Percentiles rank a stretch among this genome's conserved stretches.
phyloP scores from a whole-genome alignment of 768 basidiomycete genomes.

The Tremella yokohamensis region DNA sequence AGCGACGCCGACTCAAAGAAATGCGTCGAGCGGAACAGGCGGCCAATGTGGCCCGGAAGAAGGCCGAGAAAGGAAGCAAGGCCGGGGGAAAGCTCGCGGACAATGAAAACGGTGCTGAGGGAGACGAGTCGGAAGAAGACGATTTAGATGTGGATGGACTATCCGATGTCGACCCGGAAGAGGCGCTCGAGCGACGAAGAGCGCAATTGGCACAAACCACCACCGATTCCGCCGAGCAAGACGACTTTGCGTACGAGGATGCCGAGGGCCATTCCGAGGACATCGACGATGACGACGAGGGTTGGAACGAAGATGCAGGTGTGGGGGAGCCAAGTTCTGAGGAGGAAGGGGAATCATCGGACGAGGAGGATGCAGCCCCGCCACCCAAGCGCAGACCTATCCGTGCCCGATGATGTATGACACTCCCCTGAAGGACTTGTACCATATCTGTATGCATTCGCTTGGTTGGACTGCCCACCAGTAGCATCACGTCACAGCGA shows the following conservation, averaged over 20 bases:
- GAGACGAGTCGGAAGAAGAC: slow-evolving; percentile 36
- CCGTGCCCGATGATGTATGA: neutral
- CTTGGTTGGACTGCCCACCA: neutral
- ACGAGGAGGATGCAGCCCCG: slow-evolving; percentile 18
- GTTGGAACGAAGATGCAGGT: slow-evolving; percentile 22
- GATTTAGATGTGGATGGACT: slow-evolving; percentile 53
- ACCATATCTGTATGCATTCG: neutral
- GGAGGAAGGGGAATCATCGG: slow-evolving; percentile 12
- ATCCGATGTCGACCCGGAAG: slow-evolving; percentile 51
- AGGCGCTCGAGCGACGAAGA: slow-evolving; percentile 26
- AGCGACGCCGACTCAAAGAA: slow-evolving; percentile 69
- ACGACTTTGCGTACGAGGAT: slow-evolving; percentile 53
- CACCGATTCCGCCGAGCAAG: slow-evolving; percentile 46
- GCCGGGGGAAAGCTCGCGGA: slow-evolving; percentile 27
- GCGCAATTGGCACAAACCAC: slow-evolving; percentile 4
- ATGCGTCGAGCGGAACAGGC: slow-evolving; percentile 85
- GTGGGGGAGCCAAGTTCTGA: slow-evolving; percentile 20
- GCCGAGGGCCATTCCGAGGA: slow-evolving; percentile 46
- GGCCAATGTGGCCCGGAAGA: slow-evolving; percentile 81
- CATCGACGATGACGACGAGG: slow-evolving; percentile 27
- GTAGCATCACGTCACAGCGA: slow-evolving; percentile 8
- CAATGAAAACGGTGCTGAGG: slow-evolving; percentile 38
- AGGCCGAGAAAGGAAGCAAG: slow-evolving; percentile 52
- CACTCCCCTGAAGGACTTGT: neutral
- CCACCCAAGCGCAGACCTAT: neutral